phyloP scores from a whole-genome alignment of 2,329 filamentous ascomycete species.

The Biscogniauxia marginata region DNA sequence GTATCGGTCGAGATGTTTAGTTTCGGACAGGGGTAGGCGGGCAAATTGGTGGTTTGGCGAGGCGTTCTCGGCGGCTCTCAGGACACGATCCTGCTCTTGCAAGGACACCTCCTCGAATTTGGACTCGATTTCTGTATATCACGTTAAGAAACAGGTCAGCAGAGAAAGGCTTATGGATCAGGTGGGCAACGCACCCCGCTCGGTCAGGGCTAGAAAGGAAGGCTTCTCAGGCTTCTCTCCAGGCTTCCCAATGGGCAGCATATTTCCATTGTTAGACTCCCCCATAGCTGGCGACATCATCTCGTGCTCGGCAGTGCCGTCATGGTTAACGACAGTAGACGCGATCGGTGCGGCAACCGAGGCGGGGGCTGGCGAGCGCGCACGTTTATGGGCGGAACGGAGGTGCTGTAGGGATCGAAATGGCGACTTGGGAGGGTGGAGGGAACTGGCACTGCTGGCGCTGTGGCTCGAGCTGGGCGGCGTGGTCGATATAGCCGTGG shows the following conservation, averaged over 20 bases:
- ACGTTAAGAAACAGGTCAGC: constrained; percentile 11
- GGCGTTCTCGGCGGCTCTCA: constrained; percentile 39
- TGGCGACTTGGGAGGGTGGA: constrained; percentile 31
- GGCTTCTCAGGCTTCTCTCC: constrained; percentile 38
- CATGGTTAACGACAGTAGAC: constrained; percentile 36
- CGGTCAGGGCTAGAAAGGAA: constrained; percentile 50
- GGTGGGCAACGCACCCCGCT: constrained; percentile 42
- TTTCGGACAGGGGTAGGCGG: constrained; percentile 54
- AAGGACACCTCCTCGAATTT: constrained; percentile 55
- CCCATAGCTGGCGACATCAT: constrained; percentile 11
- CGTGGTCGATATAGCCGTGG: constrained; percentile 22
- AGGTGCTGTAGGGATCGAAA: constrained; percentile 45
- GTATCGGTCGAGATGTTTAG: constrained; percentile 75
- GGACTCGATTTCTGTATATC: constrained; percentile 43
- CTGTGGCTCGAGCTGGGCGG: constrained; percentile 24
- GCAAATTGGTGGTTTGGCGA: constrained; percentile 42
- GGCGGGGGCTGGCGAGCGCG: constrained; percentile 39
- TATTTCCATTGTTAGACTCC: constrained; percentile 27
- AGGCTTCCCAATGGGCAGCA: constrained; percentile 11
- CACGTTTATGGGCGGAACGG: constrained; percentile 46
- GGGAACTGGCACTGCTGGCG: constrained; percentile 6
- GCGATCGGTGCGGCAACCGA: constrained; percentile 22
- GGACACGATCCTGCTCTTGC: constrained; percentile 50
- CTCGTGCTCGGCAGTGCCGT: constrained; percentile 32
- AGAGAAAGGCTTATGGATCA: constrained; percentile 6